Evolutionary conservation across 176 grass and related monocot species (phyloP), one percentile per base, ranked within the genome.

Genomic region (Aegilops umbellulata): DNA sequence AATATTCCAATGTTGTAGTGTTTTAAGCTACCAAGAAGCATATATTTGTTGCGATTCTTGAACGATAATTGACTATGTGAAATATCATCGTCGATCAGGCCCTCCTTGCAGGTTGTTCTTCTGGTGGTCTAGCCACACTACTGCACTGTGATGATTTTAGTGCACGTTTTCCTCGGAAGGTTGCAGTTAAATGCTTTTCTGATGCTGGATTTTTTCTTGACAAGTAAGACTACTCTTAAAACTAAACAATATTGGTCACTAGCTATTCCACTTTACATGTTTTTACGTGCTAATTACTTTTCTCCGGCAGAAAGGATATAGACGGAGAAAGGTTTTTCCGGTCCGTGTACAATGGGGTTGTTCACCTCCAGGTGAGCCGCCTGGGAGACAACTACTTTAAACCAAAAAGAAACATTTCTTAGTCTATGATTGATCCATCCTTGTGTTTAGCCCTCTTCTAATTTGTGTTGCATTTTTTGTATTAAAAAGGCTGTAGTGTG

Each of bases 201-300:
- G 95, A 95, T 87, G 95, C 87, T 88, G 95, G 89, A 1, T 95
- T 95, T 85, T 97, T 97, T 81, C 76, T 97, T 82, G 80, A 95
- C 42, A 32, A n/a, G 93, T 95, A 90, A 88, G 85, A 41, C 57
- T 16, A 68, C 71, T 35, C 7, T 73, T 39, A 36, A 0, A 20
- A 70, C 11, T 4, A 80, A 77, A 76, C 38, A 77, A 17, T 7
- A 53, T 32, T 22, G 7, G 31, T 8, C 25, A 38, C 23, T 42
- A 51, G 58, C 0, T 17, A 60, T 77, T 22, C 7, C 22, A 46
- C 6, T 38, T 29, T 22, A 63, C 29, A 80, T 23, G 13, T 74
- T 14, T 44, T 39, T 14, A 2, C 41, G 51, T 60, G 27, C 80
- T 42, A 15, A 8, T 44, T 72, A 30, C 6, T 58, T 30, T 76